Evolutionary conservation across 441 rosid genomes (phyloP).

Genomic region (Brassica hybrid): DNA sequence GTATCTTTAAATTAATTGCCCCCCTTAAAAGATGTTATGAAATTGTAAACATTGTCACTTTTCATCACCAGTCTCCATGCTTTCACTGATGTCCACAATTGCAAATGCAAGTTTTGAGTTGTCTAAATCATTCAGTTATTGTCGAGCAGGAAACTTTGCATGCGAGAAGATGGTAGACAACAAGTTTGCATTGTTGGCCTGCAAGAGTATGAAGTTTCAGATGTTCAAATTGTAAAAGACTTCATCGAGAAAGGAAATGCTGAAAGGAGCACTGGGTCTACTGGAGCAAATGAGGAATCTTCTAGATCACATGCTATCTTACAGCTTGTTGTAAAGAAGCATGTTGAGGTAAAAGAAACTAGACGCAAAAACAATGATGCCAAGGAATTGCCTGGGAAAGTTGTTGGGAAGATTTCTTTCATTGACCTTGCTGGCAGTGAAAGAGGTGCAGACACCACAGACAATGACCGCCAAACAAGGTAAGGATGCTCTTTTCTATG

Average conservation of each 20-base stretch:
- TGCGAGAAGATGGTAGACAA: slow-evolving; percentile 99
- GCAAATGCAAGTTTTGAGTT: slow-evolving; percentile 24
- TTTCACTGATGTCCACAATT: slow-evolving; percentile 51
- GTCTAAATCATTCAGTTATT: slow-evolving; percentile 33
- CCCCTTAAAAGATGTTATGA: neutral
- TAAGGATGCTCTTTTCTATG: slow-evolving; percentile 33
- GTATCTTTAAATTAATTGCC: neutral
- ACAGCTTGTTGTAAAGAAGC: slow-evolving; percentile 93
- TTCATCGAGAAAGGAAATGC: slow-evolving; percentile 93
- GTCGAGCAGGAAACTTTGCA: slow-evolving; percentile 80
- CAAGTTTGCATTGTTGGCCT: slow-evolving; percentile 99
- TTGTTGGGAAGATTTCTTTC: slow-evolving; percentile 97
- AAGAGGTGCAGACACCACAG: slow-evolving; percentile 99
- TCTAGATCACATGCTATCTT: slow-evolving; percentile 99
- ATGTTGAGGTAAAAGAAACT: slow-evolving; percentile 81
- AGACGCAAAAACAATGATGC: slow-evolving; percentile 86
- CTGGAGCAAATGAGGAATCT: slow-evolving; percentile 99
- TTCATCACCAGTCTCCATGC: slow-evolving; percentile 46
- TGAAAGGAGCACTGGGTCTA: slow-evolving; percentile 92
- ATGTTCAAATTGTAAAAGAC: slow-evolving; percentile 89
- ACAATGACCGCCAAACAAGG: slow-evolving; percentile 98
- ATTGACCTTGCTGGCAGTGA: slow-evolving; percentile 99
- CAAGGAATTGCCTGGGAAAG: slow-evolving; percentile 76
- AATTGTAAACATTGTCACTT: slow-evolving; percentile 6
- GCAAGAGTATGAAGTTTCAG: slow-evolving; percentile 93